A percentile compares a stretch with the other conserved stretches of the same genome.
These are phyloP conservation scores for Papiliotrema nemorosa DNA, from an alignment of 1,284 basidiomycete genomes.

Conservation along the genomic window DNA sequence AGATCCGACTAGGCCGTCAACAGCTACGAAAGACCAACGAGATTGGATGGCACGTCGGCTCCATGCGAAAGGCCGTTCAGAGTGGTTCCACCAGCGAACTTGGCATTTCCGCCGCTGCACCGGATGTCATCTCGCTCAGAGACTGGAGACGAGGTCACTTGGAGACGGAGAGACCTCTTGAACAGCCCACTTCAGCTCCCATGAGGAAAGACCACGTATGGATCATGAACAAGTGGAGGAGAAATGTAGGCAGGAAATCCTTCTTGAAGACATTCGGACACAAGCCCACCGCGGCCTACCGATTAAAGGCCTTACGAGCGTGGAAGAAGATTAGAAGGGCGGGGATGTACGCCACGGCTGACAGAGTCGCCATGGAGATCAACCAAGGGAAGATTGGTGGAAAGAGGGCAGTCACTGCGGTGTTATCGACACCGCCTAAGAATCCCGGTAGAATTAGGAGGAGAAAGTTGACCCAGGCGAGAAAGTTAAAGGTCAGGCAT, in stretches of 20 bases:
- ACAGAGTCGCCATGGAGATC: neutral
- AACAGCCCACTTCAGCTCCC: neutral
- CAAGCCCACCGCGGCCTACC: neutral
- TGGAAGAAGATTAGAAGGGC: neutral
- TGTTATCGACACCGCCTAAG: neutral
- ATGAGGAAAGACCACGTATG: neutral
- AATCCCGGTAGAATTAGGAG: no score
- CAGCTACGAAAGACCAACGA: no score
- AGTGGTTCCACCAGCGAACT: no score
- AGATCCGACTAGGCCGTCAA: neutral
- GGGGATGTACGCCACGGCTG: neutral
- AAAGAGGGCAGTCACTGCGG: neutral
- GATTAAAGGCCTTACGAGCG: neutral
- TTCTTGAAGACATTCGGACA: slow-evolving; percentile 2
- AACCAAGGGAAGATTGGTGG: neutral
- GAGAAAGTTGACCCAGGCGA: no score
- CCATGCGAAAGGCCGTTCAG: no score
- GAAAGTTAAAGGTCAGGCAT: no score
- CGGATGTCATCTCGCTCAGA: neutral
- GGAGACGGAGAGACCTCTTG: neutral
- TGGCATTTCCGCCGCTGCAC: neutral
- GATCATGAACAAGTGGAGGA: slow-evolving; percentile 5
- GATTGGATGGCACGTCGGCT: no score
- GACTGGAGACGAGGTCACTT: neutral
- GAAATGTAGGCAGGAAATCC: neutral